Evolutionary conservation across 345 rosid genomes (phyloP), one percentile per base, ranked within the genome.

Genomic region (Abelmoschus esculentus): DNA sequence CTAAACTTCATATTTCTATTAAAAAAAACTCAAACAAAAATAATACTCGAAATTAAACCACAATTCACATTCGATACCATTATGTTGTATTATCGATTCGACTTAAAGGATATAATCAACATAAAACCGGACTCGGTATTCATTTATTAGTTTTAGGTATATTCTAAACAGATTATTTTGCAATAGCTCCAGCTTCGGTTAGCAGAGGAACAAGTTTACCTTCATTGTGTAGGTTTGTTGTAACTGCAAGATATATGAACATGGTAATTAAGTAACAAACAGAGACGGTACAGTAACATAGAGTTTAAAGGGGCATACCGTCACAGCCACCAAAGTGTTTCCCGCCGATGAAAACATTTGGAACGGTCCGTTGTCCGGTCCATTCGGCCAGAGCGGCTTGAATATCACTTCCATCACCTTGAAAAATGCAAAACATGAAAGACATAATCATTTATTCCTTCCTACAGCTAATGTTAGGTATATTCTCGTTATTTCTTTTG

Each of bases 261-360:
- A 49, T 29, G 53, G 38, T 11, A 5, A 18, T 18, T 52, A 18
- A 22, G 6, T n/a, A 17, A 46, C 44, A 10, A 17, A 31, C 46
- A 38, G 42, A 50, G 3, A 44, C 34, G 26, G 7, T 22, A 63
- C 11, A 31, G 38, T 40, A 18, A 28, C 29, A 67, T 32, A 12
- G 31, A 17, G 32, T 52, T 8, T 19, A 14, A 70, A 38, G 42
- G 56, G 46, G 15, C 78, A 18, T 82, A 92, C 98, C 0, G 72
- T 88, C 91, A 34, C 92, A 92, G 77, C 96, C 96, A 40, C 98
- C 96, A 2, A 92, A 85, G 83, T 90, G 95, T 9, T 87, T 83
- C 56, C 95, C 92, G 3, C 92, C 90, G 26, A 78, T 95, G 96
- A 64, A 64, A 38, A 62, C 66, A 7, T 38, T 62, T 18, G 66